Evolutionary conservation across 116 monocot genomes (phyloP).

Genomic region (Iris pallida): DNA sequence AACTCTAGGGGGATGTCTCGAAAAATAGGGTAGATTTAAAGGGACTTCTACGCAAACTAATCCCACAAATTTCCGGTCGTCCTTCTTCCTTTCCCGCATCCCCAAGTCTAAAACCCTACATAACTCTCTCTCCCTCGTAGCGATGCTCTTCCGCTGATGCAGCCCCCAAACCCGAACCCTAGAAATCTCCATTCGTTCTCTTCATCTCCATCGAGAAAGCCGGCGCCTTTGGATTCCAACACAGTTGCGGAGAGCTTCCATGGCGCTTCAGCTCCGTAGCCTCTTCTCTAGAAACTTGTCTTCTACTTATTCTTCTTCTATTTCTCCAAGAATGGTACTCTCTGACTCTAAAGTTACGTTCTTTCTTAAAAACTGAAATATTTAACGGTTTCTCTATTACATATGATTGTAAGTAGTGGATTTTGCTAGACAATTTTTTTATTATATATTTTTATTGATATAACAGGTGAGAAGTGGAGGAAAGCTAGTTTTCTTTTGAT

Average conservation of each 20-base stretch:
- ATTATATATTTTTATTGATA: not conserved
- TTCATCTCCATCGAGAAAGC: not conserved
- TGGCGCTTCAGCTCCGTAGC: constrained; percentile 46
- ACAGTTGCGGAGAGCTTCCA: not conserved
- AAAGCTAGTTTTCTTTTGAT: not conserved
- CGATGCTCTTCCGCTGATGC: not conserved
- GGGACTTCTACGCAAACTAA: too few species aligned
- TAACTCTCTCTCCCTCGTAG: not conserved
- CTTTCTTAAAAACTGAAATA: not conserved
- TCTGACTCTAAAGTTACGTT: too few species aligned
- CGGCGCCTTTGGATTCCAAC: not conserved
- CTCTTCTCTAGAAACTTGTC: constrained; percentile 13
- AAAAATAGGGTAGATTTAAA: too few species aligned
- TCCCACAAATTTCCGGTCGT: too few species aligned
- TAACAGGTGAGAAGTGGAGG: not conserved
- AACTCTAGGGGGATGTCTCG: too few species aligned
- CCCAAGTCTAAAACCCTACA: not conserved
- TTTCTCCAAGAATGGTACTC: constrained; percentile 25
- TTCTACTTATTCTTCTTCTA: constrained; percentile 4
- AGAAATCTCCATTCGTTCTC: not conserved
- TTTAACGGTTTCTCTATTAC: not conserved
- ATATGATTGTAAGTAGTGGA: not conserved
- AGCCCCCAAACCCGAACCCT: not conserved
- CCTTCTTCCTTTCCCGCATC: not conserved
- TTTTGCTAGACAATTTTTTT: not conserved